Evolutionary conservation across 2,329 filamentous ascomycete genomes (phyloP).

Genomic region (Talaromyces sp.): DNA sequence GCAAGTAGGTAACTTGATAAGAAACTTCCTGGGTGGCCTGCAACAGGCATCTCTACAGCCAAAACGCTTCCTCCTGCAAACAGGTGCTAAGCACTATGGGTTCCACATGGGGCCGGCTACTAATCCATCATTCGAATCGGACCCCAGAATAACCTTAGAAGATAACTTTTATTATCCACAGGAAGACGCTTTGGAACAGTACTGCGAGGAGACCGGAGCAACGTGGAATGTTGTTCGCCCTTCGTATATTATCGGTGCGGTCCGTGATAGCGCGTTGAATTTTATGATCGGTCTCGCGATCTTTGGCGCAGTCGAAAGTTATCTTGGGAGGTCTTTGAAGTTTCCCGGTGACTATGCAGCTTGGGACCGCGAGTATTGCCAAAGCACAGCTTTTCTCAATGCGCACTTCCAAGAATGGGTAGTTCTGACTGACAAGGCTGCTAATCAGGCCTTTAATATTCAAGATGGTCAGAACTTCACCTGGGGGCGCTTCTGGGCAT

Average conservation of each 20-base stretch:
- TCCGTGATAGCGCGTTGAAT: conserved; percentile 30
- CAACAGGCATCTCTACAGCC: conserved; percentile 49
- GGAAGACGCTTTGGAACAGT: conserved; percentile 27
- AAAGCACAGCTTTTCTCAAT: conserved; percentile 26
- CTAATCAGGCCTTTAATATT: conserved; percentile 32
- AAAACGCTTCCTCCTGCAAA: conserved; percentile 54
- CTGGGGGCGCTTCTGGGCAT: conserved; percentile 29
- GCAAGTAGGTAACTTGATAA: no score
- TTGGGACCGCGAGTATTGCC: conserved; percentile 21
- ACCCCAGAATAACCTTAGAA: conserved; percentile 24
- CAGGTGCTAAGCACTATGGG: conserved; percentile 30
- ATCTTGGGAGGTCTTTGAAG: conserved; percentile 20
- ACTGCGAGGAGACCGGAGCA: conserved; percentile 21
- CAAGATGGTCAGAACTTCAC: conserved; percentile 28
- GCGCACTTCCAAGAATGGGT: conserved; percentile 32
- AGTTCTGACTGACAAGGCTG: conserved; percentile 25
- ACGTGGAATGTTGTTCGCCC: conserved; percentile 31
- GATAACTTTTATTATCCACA: conserved; percentile 34
- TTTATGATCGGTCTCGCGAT: conserved; percentile 25
- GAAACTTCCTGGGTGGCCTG: conserved; percentile 55
- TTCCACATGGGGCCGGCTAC: conserved; percentile 25
- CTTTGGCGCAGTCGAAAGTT: conserved; percentile 25
- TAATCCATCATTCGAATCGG: conserved; percentile 28
- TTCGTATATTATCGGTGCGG: conserved; percentile 29
- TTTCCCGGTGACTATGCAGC: conserved; percentile 25